Evolutionary conservation across 805 yeast genomes (phyloP), one percentile per base, ranked within the genome.

Genomic region (Schizosaccharomyces osmophilus): DNA sequence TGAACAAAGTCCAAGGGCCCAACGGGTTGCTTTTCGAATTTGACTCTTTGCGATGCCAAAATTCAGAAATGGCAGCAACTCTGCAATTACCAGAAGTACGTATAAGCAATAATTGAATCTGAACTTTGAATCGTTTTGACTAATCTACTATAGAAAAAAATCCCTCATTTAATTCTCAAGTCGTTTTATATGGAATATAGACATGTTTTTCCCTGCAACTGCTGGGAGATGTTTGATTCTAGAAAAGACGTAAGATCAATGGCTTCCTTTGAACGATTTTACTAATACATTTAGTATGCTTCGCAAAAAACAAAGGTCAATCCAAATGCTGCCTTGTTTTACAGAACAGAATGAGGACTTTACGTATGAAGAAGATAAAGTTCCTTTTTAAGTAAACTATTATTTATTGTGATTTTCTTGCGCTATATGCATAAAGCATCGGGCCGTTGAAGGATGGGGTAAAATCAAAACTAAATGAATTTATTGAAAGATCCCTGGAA

Each of bases 181-280:
- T 43, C 63, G 5, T 69, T 71, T 72, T 69, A 68, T 55, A 67
- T 68, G 61, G 59, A 65, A 55, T 65, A 69, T 54, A 68, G 67
- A 61, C 71, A 69, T 32, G 66, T 69, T 2, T 69, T 62, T 62
- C 72, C 71, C 3, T 68, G 68, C 9, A 61, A 62, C 19, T 32
- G 65, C 24, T 69, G 71, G 71, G 63, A 64, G 51, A 71, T 68
- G 31, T 69, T 65, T 55, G 69, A 68, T 57, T 69, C 70, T 22
- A 31, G 29, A 1, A 57, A 57, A 36, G 48, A 57, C 19, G 51
- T 45, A 45, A 45, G 51, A 19, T 24, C 1, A 45, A 22, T 45
- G 26, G 11, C 26, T 24, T 45, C 26, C 5, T 45, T 45, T n/a
- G 9, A 9, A 11, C 3, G 26, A 19, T 45, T 24, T 45, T 1